These are phyloP conservation scores for Podospora tetraspora DNA, from an alignment of 495 filamentous ascomycete genomes.

Conservation along the genomic window DNA sequence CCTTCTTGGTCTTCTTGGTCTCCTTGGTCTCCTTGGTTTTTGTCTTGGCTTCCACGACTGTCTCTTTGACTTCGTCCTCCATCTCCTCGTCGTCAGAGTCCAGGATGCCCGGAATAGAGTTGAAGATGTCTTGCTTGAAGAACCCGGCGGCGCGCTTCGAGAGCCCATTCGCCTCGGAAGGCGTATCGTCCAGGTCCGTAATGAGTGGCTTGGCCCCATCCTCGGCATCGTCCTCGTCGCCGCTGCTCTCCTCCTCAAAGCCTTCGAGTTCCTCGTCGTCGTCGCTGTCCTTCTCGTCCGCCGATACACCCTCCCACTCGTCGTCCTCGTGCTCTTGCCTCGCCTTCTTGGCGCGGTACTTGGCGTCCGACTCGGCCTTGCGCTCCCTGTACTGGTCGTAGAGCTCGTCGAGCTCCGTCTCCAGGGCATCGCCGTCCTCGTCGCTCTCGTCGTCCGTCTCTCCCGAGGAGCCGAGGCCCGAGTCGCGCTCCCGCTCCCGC, in stretches of 20 bases:
- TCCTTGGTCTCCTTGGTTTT: conserved; percentile 13
- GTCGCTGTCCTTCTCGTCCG: conserved; percentile 54
- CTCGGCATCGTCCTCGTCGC: conserved; percentile 50
- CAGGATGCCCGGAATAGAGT: conserved; percentile 61
- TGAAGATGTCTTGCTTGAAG: conserved; percentile 94
- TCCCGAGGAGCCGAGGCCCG: conserved; percentile 48
- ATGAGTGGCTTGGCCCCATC: conserved; percentile 39
- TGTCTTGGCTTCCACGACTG: conserved; percentile 7
- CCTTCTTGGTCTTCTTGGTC: conserved; percentile 17
- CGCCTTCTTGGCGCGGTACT: conserved; percentile 81
- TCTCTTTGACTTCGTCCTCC: conserved; percentile 43
- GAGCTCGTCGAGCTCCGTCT: conserved; percentile 75
- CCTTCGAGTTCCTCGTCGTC: conserved; percentile 39
- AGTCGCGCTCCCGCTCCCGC: conserved; percentile 54
- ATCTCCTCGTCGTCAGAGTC: conserved; percentile 44
- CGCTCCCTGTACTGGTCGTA: conserved; percentile 83
- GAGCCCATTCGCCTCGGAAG: conserved; percentile 49
- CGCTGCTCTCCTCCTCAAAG: conserved; percentile 50
- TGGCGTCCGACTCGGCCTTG: conserved; percentile 71
- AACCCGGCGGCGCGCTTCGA: conserved; percentile 81
- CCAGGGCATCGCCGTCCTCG: conserved; percentile 73
- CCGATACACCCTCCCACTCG: conserved; percentile 89
- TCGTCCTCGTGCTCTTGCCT: conserved; percentile 77
- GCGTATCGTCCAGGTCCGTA: conserved; percentile 47
- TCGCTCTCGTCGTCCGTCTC: conserved; percentile 61